Base-by-base conservation (phyloP, 129 eudicot genomes). In the Oenanthe sinensis region DNA sequence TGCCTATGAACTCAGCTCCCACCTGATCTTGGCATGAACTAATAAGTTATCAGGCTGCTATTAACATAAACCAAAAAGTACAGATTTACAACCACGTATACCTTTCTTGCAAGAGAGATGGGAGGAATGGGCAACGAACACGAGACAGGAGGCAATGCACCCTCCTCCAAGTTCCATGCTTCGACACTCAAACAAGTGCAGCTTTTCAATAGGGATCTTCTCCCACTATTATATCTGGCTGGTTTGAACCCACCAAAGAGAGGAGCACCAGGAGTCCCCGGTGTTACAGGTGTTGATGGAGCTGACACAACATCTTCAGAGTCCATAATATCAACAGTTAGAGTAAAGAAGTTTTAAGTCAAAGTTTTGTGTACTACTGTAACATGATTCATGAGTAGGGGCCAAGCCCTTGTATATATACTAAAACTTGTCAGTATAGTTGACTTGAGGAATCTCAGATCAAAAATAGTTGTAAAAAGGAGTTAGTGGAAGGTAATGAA, bases 1-100 rank as follows among this genome's bases (percentile, higher is more conserved):
- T 95, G 54, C 98, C 97, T 63, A 91, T 89, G 82, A 95, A 91
- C 89, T 95, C 98, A 28, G 98, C 98, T 77, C 93, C 89, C 77
- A 95, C 97, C 97, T 95, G 85, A 54, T 85, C 65, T 70, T 54
- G 28, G 49, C 46, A 48, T 54, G 36, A 82, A 67, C 71, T 72
- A 75, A 70, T 67, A 74, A 81, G 37, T 52, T 50, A 26, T 77
- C 71, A 77, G 22, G 0, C 11, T 58, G 71, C 19, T 22, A 54
- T 58, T 52, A 67, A 65, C 45, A 74, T 4, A 26, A 14, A 17
- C 13, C 24, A 10, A 4, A 6, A 26, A 36, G 3, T 36, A 50
- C 17, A 47, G 24, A 73, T 26, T 39, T 28, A 62, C 43, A n/a
- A 8, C 54, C 22, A 50, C 62, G 7, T 74, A 13, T 22, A 93